Conservation (phyloP, 1,139 yeast genomes). For the Zygosaccharomyces sapae region DNA sequence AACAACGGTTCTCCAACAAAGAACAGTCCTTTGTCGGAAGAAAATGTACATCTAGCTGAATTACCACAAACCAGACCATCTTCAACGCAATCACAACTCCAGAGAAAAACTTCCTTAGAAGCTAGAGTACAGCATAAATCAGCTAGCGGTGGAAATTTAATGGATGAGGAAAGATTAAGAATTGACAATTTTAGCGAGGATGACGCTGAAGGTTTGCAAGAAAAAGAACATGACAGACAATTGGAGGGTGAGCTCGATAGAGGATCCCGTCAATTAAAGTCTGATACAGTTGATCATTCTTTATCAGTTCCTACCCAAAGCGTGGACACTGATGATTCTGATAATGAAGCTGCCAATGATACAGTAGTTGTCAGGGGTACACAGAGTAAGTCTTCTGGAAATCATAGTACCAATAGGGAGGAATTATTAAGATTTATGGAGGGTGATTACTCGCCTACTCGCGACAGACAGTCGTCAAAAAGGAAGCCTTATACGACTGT, state of each 20-base stretch:
- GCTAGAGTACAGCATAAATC: slow-evolving; percentile 23
- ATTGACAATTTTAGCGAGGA: slow-evolving; percentile 21
- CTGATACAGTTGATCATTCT: background rate
- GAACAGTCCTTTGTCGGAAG: slow-evolving; percentile 18
- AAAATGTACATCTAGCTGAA: slow-evolving; percentile 30
- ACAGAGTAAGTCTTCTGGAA: slow-evolving; percentile 10
- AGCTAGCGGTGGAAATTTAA: slow-evolving; percentile 8
- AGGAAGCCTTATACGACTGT: slow-evolving; percentile 36
- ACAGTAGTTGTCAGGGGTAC: slow-evolving; percentile 12
- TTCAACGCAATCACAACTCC: slow-evolving; percentile 12
- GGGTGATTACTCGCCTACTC: slow-evolving; percentile 23
- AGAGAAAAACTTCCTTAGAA: slow-evolving; percentile 23
- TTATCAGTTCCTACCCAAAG: background rate
- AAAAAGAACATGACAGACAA: slow-evolving; percentile 11
- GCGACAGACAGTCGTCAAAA: slow-evolving; percentile 11
- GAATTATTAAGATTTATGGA: slow-evolving; percentile 28
- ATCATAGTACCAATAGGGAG: slow-evolving; percentile 28
- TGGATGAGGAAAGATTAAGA: slow-evolving; percentile 16
- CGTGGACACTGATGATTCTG: background rate
- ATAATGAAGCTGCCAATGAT: slow-evolving; percentile 8
- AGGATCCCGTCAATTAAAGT: background rate
- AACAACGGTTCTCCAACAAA: slow-evolving; percentile 35
- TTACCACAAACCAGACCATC: slow-evolving; percentile 23
- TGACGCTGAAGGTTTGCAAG: slow-evolving; percentile 15
- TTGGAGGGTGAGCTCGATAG: slow-evolving; percentile 2